phyloP scores from a whole-genome alignment of 2,329 filamentous ascomycete species.

The Talaromyces albobiverticillius region DNA sequence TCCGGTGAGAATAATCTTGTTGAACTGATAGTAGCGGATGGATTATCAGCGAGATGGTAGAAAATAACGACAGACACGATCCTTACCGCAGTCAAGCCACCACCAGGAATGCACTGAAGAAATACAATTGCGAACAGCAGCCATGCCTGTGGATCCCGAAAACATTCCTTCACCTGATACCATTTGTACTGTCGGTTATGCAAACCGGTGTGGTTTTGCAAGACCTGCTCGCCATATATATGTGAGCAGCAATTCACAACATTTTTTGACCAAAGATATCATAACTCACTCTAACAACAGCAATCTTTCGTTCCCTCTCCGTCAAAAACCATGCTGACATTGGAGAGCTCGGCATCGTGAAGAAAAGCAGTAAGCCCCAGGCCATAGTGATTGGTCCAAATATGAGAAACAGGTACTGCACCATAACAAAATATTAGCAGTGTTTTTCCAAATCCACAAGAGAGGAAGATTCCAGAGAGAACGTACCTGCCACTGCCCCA shows the following conservation, averaged over 20 bases:
- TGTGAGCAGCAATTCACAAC: too few relatives aligned
- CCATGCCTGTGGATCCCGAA: neutral
- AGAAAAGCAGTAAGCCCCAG: neutral
- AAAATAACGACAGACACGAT: neutral
- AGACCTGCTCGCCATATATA: neutral
- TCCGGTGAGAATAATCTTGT: slow-evolving; percentile 1
- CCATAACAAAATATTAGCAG: neutral
- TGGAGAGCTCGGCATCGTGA: neutral
- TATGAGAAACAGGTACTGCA: slow-evolving; percentile 3
- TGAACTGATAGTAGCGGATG: slow-evolving; percentile 5
- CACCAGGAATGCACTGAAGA: slow-evolving; percentile 1
- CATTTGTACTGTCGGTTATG: neutral
- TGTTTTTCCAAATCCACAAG: neutral
- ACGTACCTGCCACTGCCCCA: slow-evolving; percentile 1
- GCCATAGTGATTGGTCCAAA: slow-evolving; percentile 3
- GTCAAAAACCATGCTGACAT: slow-evolving; percentile 4
- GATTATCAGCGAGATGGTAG: neutral
- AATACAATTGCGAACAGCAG: neutral
- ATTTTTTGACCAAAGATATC: too few relatives aligned
- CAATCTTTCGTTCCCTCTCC: slow-evolving; percentile 2
- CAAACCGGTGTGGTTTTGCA: neutral
- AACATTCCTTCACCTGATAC: neutral
- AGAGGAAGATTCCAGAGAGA: neutral
- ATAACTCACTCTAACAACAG: neutral
- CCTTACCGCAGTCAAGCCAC: neutral